A percentile compares a stretch with the other conserved stretches of the same genome.
phyloP scores from a whole-genome alignment of 805 yeast genomes.

The Saccharomycopsis fodiens region DNA sequence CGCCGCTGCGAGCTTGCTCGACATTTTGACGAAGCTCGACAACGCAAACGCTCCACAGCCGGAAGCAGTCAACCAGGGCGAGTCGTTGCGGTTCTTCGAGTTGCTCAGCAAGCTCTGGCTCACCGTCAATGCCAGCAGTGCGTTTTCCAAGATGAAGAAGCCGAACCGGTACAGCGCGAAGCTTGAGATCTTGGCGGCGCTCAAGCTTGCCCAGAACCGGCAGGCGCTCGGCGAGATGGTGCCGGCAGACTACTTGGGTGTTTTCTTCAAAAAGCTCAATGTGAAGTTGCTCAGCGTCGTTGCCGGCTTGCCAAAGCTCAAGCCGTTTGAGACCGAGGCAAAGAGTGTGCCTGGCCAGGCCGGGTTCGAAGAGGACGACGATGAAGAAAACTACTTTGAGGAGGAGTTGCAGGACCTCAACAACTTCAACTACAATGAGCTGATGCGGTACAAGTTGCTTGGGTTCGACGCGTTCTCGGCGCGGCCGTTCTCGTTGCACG shows the following conservation, averaged over 20 bases:
- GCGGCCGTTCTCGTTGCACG: background rate
- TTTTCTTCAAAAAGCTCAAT: slow-evolving; percentile 9
- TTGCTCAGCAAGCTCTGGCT: slow-evolving; percentile 17
- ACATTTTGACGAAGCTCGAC: slow-evolving; percentile 12
- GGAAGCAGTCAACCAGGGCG: background rate
- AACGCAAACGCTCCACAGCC: slow-evolving; percentile 7
- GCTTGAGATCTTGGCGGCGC: slow-evolving; percentile 6
- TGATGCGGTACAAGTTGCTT: slow-evolving; percentile 10
- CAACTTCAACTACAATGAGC: slow-evolving; percentile 10
- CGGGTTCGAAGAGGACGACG: slow-evolving; percentile 7
- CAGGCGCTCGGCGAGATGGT: background rate
- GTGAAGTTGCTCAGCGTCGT: slow-evolving; percentile 8
- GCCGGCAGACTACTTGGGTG: background rate
- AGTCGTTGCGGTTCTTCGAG: slow-evolving; percentile 11
- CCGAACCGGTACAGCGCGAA: slow-evolving; percentile 7
- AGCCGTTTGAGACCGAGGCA: slow-evolving; percentile 1
- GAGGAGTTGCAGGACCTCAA: slow-evolving; percentile 12
- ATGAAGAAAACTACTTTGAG: background rate
- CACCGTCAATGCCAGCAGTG: slow-evolving; percentile 7
- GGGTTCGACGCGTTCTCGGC: background rate
- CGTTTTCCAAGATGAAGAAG: slow-evolving; percentile 17
- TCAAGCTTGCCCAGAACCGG: slow-evolving; percentile 9
- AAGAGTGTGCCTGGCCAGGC: background rate
- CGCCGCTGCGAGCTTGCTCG: slow-evolving; percentile 5
- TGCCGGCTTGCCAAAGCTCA: slow-evolving; percentile 5